phyloP scores from a whole-genome alignment of 345 rosid genomes.

The Eucalyptus victrix region DNA sequence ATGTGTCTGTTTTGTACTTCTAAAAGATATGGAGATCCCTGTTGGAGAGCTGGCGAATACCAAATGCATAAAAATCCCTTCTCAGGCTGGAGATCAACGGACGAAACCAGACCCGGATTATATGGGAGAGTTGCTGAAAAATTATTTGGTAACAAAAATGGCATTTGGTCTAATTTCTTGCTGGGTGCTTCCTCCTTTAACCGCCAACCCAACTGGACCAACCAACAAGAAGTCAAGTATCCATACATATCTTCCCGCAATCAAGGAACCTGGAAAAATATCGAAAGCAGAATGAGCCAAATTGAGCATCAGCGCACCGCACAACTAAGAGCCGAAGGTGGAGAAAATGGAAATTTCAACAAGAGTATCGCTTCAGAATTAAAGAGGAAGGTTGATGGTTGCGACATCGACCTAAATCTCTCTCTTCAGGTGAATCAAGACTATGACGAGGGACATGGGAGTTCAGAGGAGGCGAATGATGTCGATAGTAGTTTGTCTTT shows the following conservation, averaged over 20 bases:
- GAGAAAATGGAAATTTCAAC: neutral
- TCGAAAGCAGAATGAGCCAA: neutral
- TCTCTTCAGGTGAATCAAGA: conserved; percentile 21
- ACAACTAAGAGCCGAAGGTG: neutral
- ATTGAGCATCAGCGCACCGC: neutral
- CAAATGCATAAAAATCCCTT: conserved; percentile 2
- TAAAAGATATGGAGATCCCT: conserved; percentile 37
- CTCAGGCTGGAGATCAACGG: neutral
- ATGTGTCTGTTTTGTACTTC: neutral
- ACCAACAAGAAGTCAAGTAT: neutral
- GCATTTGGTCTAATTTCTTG: neutral
- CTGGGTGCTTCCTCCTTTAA: neutral
- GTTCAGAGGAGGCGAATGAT: conserved; percentile 1
- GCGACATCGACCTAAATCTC: conserved; percentile 37
- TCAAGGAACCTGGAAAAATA: neutral
- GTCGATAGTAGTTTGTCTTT: conserved; percentile 33
- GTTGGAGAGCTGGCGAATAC: conserved; percentile 41
- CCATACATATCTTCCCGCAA: neutral
- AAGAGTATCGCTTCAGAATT: neutral
- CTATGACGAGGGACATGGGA: neutral
- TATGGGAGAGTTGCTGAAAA: neutral
- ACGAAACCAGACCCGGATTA: neutral
- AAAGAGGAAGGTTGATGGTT: neutral
- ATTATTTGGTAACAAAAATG: neutral
- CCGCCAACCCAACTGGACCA: neutral